phyloP scores from a whole-genome alignment of 805 yeast species.

The Teunomyces funiuensis region DNA sequence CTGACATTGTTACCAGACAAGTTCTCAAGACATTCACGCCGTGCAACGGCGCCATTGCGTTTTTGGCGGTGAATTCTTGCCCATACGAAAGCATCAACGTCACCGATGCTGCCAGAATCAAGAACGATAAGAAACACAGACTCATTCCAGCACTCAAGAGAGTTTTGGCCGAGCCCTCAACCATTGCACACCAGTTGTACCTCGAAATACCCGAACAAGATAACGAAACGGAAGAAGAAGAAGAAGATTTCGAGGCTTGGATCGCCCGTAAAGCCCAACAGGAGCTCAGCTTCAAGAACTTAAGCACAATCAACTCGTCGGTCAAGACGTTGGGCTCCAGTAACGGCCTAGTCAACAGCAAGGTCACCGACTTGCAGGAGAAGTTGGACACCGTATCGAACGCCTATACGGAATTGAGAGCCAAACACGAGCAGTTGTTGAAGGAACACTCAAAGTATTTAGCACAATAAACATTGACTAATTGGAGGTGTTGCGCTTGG shows the following conservation, averaged over 20 bases:
- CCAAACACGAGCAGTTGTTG: slow-evolving; percentile 58
- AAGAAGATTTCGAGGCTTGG: slow-evolving; percentile 47
- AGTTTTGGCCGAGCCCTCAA: slow-evolving; percentile 43
- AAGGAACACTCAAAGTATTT: slow-evolving; percentile 44
- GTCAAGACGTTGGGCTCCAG: slow-evolving; percentile 19
- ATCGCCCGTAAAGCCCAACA: slow-evolving; percentile 48
- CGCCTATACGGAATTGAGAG: slow-evolving; percentile 60
- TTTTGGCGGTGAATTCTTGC: slow-evolving; percentile 21
- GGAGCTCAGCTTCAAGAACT: slow-evolving; percentile 51
- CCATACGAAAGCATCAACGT: slow-evolving; percentile 21
- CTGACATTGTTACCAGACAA: slow-evolving; percentile 72
- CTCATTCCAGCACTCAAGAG: slow-evolving; percentile 67
- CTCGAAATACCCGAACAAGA: slow-evolving; percentile 29
- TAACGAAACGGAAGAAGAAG: slow-evolving; percentile 8
- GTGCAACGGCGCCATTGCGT: slow-evolving; percentile 36
- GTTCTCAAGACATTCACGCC: slow-evolving; percentile 55
- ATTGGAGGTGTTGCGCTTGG: slow-evolving; percentile 24
- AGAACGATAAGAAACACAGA: slow-evolving; percentile 37
- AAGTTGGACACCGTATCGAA: slow-evolving; percentile 51
- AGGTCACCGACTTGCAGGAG: slow-evolving; percentile 38
- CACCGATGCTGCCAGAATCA: slow-evolving; percentile 13
- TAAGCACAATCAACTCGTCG: slow-evolving; percentile 39
- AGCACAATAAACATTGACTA: neutral
- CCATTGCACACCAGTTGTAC: slow-evolving; percentile 44
- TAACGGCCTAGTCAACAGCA: slow-evolving; percentile 13